Conservation (phyloP, 2,329 filamentous ascomycete genomes). For the Aspergillus fumigatiaffinis region DNA sequence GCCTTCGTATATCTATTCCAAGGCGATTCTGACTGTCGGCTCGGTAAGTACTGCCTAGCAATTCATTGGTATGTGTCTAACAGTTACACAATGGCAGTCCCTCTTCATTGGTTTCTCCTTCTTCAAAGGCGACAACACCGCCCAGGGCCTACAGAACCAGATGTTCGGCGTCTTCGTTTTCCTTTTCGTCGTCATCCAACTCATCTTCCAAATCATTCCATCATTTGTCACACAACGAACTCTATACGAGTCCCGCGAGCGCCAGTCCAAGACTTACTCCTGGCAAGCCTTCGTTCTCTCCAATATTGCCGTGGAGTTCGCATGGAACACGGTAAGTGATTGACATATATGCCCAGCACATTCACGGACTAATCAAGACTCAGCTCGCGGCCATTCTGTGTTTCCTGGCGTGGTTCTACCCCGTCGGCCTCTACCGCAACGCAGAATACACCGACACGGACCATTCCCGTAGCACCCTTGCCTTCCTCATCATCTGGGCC, state of each 20-base stretch:
- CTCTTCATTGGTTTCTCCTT: constrained; percentile 82
- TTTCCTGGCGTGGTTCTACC: constrained; percentile 63
- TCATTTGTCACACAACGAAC: constrained; percentile 53
- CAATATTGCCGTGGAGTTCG: constrained; percentile 66
- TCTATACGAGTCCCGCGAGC: constrained; percentile 56
- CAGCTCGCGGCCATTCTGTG: constrained; percentile 53
- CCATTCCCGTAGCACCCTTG: constrained; percentile 54
- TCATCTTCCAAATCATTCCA: constrained; percentile 51
- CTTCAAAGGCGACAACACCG: constrained; percentile 66
- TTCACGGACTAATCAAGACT: not conserved
- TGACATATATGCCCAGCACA: not conserved
- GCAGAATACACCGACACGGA: constrained; percentile 28
- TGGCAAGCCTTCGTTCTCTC: constrained; percentile 67
- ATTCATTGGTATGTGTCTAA: constrained; percentile 29
- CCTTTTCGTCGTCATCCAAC: constrained; percentile 65
- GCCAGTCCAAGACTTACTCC: constrained; percentile 64
- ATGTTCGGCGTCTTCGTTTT: constrained; percentile 85
- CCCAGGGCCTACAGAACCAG: constrained; percentile 79
- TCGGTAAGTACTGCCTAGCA: constrained; percentile 28
- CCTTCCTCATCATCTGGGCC: constrained; percentile 59
- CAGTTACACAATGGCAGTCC: constrained; percentile 21
- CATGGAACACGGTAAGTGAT: constrained; percentile 45
- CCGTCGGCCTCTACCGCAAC: constrained; percentile 42
- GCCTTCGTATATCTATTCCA: constrained; percentile 81
- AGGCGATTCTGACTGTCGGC: constrained; percentile 62